A percentile compares a stretch with the other conserved stretches of the same genome.
These are phyloP conservation scores for Grigorovia yakushimaensis DNA, from an alignment of 805 yeast genomes.

Conservation along the genomic window DNA sequence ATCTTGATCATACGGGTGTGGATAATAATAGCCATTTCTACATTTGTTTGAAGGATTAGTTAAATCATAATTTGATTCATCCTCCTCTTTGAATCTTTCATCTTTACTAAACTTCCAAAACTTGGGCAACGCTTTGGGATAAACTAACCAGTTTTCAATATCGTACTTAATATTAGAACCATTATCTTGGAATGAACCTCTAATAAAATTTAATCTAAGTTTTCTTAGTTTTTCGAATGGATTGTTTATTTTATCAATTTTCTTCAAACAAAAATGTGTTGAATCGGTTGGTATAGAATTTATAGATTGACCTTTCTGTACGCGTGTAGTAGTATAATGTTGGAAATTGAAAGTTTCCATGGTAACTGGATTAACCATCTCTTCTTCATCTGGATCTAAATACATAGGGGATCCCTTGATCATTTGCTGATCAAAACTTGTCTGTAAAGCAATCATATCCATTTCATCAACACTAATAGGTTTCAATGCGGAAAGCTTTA, in stretches of 20 bases:
- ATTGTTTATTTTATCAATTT: conserved; percentile 8
- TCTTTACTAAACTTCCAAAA: conserved; percentile 33
- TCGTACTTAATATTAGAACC: conserved; percentile 64
- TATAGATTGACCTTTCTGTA: neutral
- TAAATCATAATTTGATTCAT: conserved; percentile 9
- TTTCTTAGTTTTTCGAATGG: conserved; percentile 28
- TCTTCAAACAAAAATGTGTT: conserved; percentile 7
- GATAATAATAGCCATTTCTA: conserved; percentile 6
- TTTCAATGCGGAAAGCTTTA: neutral
- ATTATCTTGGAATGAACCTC: conserved; percentile 55
- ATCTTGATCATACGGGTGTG: conserved; percentile 15
- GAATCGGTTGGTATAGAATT: conserved; percentile 8
- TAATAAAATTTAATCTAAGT: conserved; percentile 57
- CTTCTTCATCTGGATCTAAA: conserved; percentile 16
- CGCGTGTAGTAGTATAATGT: neutral
- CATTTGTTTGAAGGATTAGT: neutral
- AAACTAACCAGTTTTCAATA: conserved; percentile 55
- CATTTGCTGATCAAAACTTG: conserved; percentile 27
- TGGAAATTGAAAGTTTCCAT: neutral
- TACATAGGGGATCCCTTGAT: conserved; percentile 27
- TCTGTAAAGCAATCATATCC: conserved; percentile 22
- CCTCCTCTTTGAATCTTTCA: conserved; percentile 19
- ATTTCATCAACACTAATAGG: conserved; percentile 22
- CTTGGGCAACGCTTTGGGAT: conserved; percentile 60
- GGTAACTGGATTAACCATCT: conserved; percentile 3